These are phyloP conservation scores for Tolypocladium endophyticum DNA, from an alignment of 2,329 filamentous ascomycete species.

Conservation along the genomic window DNA sequence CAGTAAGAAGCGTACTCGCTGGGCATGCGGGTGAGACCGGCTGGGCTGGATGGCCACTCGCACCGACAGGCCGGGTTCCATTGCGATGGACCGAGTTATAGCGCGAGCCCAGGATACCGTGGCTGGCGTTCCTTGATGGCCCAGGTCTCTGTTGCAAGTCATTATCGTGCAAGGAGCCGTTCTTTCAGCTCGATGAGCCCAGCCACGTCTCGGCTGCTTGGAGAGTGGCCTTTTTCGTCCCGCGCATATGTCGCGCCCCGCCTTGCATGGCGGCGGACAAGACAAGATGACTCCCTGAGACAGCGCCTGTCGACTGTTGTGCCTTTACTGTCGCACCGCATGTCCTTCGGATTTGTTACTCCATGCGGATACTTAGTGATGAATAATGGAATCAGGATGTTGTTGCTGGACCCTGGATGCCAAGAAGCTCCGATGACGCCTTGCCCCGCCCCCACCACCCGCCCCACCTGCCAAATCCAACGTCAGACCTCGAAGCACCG, in stretches of 20 bases:
- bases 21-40: background rate
- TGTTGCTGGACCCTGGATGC: background rate
- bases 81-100: background rate
- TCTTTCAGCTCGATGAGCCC: background rate
- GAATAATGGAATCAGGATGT: background rate
- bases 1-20: background rate
- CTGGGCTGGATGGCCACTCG: background rate
- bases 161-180: too few relatives aligned
- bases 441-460: background rate
- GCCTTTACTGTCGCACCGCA: background rate
- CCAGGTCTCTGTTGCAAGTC: background rate
- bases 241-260: background rate
- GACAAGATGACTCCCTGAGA: background rate
- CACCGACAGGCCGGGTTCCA: background rate
- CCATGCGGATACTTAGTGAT: too few relatives aligned
- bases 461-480: slow-evolving; percentile 1
- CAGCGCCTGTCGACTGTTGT: background rate
- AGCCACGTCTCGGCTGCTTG: background rate
- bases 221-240: too few relatives aligned
- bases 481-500: background rate
- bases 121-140: background rate
- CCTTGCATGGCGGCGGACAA: background rate
- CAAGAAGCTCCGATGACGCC: background rate
- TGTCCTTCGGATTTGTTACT: too few relatives aligned
- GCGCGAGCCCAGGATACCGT: too few relatives aligned